Evolutionary conservation across 1,284 basidiomycete genomes (phyloP).

Genomic region (Apiotrichum gracile): DNA sequence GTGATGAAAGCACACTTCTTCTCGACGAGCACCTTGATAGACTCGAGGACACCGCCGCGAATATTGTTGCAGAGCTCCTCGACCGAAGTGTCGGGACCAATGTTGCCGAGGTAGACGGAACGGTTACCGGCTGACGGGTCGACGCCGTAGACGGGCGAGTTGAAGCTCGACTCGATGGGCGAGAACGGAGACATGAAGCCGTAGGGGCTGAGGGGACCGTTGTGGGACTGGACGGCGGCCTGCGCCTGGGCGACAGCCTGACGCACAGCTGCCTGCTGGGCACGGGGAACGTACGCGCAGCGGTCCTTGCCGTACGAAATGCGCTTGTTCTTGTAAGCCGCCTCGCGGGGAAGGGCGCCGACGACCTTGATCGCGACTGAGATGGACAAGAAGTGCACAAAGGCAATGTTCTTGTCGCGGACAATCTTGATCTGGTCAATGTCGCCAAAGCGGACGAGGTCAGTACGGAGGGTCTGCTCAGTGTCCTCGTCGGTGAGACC

Average conservation of each 20-base stretch:
- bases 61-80: constrained; percentile 93
- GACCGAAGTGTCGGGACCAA: constrained; percentile 83
- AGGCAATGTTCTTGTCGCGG: constrained; percentile 93
- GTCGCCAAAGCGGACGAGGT: constrained; percentile 76
- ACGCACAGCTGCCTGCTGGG: constrained; percentile 48
- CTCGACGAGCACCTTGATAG: constrained; percentile 18
- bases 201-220: constrained; percentile 31
- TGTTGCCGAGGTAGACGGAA: constrained; percentile 88
- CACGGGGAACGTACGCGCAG: constrained; percentile 68
- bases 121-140: constrained; percentile 54
- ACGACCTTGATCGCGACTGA: constrained; percentile 89
- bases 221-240: constrained; percentile 48
- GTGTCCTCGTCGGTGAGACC: constrained; percentile 80
- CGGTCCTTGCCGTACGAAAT: constrained; percentile 92
- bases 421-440: constrained; percentile 99
- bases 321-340: constrained; percentile 85
- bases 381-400: constrained; percentile 93
- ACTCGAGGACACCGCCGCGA: constrained; percentile 61
- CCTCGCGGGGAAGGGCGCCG: constrained; percentile 77
- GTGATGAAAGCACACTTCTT: constrained; percentile 62
- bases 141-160: constrained; percentile 7
- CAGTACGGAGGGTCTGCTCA: constrained; percentile 81
- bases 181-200: constrained; percentile 15
- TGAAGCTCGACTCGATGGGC: not conserved
- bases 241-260: constrained; percentile 55